These are phyloP conservation scores for Hypomyces perniciosus DNA, from an alignment of 2,329 filamentous ascomycete species.

Conservation along the genomic window DNA sequence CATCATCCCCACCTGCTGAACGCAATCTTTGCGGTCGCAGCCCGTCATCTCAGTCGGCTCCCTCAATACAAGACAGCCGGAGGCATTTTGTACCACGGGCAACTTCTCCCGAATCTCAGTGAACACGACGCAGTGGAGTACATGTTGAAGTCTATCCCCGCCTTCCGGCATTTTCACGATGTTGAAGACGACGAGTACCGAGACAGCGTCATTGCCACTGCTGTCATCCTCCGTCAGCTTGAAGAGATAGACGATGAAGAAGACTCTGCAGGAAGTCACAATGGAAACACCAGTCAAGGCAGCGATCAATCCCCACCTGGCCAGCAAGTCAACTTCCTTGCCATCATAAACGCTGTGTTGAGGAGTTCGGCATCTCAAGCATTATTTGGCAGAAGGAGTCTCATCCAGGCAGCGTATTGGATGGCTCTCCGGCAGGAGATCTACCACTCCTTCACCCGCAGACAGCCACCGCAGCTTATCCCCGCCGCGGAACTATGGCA, in stretches of 20 bases:
- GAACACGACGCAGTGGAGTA: constrained; percentile 35
- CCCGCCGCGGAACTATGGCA: constrained; percentile 29
- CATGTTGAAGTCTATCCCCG: constrained; percentile 35
- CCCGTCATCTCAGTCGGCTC: constrained; percentile 33
- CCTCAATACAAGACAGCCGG: constrained; percentile 31
- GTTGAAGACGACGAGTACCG: constrained; percentile 33
- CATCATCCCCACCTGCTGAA: constrained; percentile 33
- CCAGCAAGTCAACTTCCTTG: constrained; percentile 31
- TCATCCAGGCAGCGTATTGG: constrained; percentile 37
- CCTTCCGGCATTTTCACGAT: constrained; percentile 31
- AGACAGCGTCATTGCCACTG: constrained; percentile 35
- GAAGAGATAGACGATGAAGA: constrained; percentile 37
- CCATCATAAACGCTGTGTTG: constrained; percentile 35
- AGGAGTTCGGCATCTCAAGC: constrained; percentile 31
- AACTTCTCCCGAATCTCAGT: constrained; percentile 29
- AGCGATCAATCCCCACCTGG: neutral
- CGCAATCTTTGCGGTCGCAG: constrained; percentile 35
- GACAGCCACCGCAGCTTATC: constrained; percentile 32
- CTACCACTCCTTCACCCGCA: constrained; percentile 34
- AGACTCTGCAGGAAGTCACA: constrained; percentile 14
- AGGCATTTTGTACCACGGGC: constrained; percentile 33
- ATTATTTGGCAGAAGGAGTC: constrained; percentile 29
- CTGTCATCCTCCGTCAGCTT: constrained; percentile 34
- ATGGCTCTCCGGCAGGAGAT: constrained; percentile 37
- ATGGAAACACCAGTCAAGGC: neutral